Conservation (phyloP, 495 filamentous ascomycete species). For the Penicillium herquei region DNA sequence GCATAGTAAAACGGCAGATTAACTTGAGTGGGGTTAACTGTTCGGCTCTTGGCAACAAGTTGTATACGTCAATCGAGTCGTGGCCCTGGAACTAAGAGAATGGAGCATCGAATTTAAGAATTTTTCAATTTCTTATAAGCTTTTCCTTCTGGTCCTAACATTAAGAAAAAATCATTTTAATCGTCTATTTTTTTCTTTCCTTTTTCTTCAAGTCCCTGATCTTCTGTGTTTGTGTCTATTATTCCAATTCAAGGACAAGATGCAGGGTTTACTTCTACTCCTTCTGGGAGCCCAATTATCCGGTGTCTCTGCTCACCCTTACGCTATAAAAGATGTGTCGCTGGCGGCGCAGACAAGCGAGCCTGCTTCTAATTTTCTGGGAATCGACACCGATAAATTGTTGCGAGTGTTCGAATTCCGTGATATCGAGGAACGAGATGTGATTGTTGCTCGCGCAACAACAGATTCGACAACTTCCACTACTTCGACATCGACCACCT, state of each 20-base stretch:
- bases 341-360: neutral
- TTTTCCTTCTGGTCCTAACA: neutral
- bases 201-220: neutral
- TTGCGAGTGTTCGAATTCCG: neutral
- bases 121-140: neutral
- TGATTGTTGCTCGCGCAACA: constrained; percentile 15
- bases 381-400: neutral
- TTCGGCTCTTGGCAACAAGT: neutral
- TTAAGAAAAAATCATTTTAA: neutral
- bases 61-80: neutral
- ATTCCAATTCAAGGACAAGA: neutral
- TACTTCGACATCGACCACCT: neutral
- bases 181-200: neutral
- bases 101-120: neutral
- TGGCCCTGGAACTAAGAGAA: neutral
- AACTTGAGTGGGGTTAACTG: neutral
- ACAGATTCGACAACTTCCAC: constrained; percentile 1
- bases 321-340: neutral
- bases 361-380: neutral
- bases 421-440: neutral
- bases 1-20: neutral
- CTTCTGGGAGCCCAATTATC: constrained; percentile 4
- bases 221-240: neutral
- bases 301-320: constrained; percentile 2
- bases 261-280: constrained; percentile 1